Evolutionary conservation across 2,329 filamentous ascomycete genomes (phyloP).

Genomic region (Lasiodiplodia citricola): DNA sequence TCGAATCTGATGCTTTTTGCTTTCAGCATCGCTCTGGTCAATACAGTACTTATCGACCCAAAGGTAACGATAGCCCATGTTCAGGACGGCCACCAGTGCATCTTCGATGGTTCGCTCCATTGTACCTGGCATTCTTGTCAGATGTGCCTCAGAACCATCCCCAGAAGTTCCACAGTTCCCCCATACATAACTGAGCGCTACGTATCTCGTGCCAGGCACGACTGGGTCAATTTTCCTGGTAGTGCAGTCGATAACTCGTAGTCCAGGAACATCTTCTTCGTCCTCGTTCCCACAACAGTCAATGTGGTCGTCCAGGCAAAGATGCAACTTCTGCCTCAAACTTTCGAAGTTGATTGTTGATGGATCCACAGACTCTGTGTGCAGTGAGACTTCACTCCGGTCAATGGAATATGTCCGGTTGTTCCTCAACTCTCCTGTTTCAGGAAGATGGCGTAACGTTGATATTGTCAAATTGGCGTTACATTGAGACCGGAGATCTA

Average conservation of each 20-base stretch:
- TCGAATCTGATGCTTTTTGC: slow-evolving; percentile 18
- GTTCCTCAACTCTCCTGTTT: too few relatives aligned
- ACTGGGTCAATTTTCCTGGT: neutral
- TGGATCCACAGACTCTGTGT: too few relatives aligned
- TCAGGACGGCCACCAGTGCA: slow-evolving; percentile 27
- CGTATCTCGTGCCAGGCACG: neutral
- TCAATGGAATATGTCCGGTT: too few relatives aligned
- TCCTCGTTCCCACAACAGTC: neutral
- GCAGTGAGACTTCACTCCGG: too few relatives aligned
- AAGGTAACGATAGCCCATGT: slow-evolving; percentile 30
- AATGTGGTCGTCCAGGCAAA: neutral
- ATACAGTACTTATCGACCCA: slow-evolving; percentile 36
- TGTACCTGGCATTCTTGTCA: neutral
- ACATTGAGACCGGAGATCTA: too few relatives aligned
- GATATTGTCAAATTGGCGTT: too few relatives aligned
- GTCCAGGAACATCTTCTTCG: neutral
- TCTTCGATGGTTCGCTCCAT: slow-evolving; percentile 27
- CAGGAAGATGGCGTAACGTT: too few relatives aligned
- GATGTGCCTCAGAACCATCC: neutral
- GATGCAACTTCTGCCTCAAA: neutral
- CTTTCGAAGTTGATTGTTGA: neutral
- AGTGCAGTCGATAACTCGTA: neutral
- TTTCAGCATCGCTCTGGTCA: slow-evolving; percentile 30
- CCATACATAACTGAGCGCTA: neutral
- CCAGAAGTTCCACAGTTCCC: neutral